Conservation (phyloP, 805 yeast genomes). For the Ogataea nonfermentans region DNA sequence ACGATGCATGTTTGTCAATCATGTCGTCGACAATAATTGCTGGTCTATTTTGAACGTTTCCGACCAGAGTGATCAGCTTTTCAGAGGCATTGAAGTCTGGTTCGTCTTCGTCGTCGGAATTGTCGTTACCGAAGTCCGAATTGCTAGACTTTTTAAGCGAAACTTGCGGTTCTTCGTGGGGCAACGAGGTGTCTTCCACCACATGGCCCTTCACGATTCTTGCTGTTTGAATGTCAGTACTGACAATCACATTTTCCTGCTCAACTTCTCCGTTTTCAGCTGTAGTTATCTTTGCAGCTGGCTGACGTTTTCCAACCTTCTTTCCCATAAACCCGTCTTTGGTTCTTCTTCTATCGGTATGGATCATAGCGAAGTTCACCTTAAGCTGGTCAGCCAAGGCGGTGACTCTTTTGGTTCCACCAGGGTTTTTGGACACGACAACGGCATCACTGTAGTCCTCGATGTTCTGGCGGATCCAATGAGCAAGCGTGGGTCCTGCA, state of each 20-base stretch:
- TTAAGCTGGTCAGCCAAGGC: slow-evolving; percentile 95
- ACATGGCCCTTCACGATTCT: slow-evolving; percentile 96
- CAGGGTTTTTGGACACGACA: slow-evolving; percentile 98
- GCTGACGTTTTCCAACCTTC: slow-evolving; percentile 44
- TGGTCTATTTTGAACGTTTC: slow-evolving; percentile 87
- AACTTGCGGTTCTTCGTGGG: slow-evolving; percentile 19
- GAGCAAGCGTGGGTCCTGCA: slow-evolving; percentile 94
- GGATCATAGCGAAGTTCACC: slow-evolving; percentile 98
- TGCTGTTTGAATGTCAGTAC: slow-evolving; percentile 89
- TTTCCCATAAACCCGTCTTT: slow-evolving; percentile 53
- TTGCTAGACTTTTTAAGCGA: slow-evolving; percentile 18
- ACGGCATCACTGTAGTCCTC: slow-evolving; percentile 85
- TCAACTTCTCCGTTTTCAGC: slow-evolving; percentile 51
- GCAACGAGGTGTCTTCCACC: slow-evolving; percentile 64
- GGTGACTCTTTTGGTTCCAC: slow-evolving; percentile 97
- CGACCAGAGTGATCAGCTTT: slow-evolving; percentile 92
- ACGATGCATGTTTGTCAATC: slow-evolving; percentile 93
- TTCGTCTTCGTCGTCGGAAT: slow-evolving; percentile 89
- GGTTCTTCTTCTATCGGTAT: slow-evolving; percentile 92
- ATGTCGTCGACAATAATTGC: slow-evolving; percentile 95
- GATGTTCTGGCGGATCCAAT: slow-evolving; percentile 92
- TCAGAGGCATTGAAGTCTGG: slow-evolving; percentile 61
- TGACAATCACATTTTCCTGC: slow-evolving; percentile 65
- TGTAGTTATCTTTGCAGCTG: slow-evolving; percentile 32
- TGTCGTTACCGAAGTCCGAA: slow-evolving; percentile 61